phyloP scores from a whole-genome alignment of 164 flowering plant species.

The Buxus sempervirens region DNA sequence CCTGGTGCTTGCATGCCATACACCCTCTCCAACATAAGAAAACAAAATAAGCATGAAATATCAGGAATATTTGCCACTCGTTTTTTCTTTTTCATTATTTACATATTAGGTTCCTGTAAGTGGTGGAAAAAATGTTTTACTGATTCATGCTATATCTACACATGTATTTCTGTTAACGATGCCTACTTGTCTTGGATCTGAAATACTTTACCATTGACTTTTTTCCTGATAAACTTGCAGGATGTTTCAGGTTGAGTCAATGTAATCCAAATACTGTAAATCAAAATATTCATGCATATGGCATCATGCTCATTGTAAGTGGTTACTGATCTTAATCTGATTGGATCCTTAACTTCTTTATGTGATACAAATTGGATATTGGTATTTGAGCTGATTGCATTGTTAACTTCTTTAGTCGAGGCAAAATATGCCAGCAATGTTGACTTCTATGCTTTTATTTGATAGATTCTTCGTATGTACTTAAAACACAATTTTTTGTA shows the following conservation, averaged over 20 bases:
- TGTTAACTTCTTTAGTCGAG: no score
- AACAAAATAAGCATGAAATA: neutral
- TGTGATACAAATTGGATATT: no score
- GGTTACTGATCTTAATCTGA: neutral
- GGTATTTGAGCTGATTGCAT: no score
- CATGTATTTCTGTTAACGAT: neutral
- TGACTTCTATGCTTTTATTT: no score
- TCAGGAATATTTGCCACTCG: neutral
- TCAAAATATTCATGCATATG: constrained; percentile 85
- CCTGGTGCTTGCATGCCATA: no score
- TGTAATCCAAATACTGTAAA: constrained; percentile 56
- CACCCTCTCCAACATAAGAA: neutral
- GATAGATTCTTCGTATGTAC: no score
- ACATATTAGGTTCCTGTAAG: neutral
- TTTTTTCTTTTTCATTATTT: neutral
- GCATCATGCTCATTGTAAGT: constrained; percentile 80
- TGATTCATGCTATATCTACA: neutral
- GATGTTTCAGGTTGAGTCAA: constrained; percentile 66
- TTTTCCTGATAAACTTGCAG: constrained; percentile 39
- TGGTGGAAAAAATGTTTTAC: neutral
- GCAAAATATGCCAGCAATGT: no score
- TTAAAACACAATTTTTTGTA: no score
- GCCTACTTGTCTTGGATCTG: neutral
- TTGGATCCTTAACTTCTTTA: no score
- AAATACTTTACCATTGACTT: no score